Conservation (phyloP, 345 rosid genomes). For the Citrus trifoliata region DNA sequence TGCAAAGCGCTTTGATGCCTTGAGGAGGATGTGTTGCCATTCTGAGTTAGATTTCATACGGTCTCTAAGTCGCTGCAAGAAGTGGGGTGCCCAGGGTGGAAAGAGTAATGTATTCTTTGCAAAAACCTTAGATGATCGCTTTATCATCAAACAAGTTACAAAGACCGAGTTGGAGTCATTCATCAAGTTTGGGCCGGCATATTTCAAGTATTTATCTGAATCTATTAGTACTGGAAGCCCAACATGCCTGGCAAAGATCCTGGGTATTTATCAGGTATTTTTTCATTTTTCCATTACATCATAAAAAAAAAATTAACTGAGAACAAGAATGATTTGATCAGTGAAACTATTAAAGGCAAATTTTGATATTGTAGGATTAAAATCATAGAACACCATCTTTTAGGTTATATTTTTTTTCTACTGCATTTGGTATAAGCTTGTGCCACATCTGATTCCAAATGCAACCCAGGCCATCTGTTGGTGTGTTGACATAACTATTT, state of each 20-base stretch:
- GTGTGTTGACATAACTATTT: not conserved
- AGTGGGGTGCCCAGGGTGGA: slow-evolving; percentile 99
- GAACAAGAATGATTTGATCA: slow-evolving; percentile 15
- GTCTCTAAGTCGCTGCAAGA: slow-evolving; percentile 94
- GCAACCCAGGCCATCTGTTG: not conserved
- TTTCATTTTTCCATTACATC: not conserved
- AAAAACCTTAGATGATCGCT: slow-evolving; percentile 92
- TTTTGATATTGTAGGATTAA: not conserved
- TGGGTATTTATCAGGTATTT: slow-evolving; percentile 94
- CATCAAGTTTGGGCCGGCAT: slow-evolving; percentile 83
- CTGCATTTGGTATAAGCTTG: not conserved
- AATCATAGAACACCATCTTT: not conserved
- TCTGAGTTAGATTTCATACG: slow-evolving; percentile 78
- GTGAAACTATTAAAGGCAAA: not conserved
- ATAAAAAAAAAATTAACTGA: not conserved
- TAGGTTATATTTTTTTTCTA: not conserved
- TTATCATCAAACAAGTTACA: slow-evolving; percentile 92
- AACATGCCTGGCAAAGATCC: slow-evolving; percentile 88
- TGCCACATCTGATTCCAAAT: not conserved
- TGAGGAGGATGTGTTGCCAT: slow-evolving; percentile 85
- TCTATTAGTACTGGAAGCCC: slow-evolving; percentile 75
- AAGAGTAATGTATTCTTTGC: slow-evolving; percentile 99
- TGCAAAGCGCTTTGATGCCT: slow-evolving; percentile 78
- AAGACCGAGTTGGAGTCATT: slow-evolving; percentile 97
- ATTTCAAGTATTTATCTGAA: slow-evolving; percentile 78